Percentiles rank a stretch among this genome's conserved stretches.
These are phyloP conservation scores for Trichophyton verrucosum DNA, from an alignment of 2,329 filamentous ascomycete species.

Conservation along the genomic window DNA sequence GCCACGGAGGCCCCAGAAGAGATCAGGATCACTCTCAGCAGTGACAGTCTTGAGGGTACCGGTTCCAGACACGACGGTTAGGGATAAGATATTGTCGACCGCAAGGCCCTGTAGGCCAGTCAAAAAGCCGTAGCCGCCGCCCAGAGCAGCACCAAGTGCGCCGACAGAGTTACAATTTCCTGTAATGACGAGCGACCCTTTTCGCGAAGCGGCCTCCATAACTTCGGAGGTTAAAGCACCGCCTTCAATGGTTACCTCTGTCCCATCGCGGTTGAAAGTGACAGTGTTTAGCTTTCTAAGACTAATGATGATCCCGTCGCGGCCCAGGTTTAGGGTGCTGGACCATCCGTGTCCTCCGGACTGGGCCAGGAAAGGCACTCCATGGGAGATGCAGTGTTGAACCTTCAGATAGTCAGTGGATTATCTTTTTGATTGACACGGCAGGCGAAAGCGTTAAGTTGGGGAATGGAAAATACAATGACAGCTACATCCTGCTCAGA, in stretches of 20 bases:
- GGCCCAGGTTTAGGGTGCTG: slow-evolving; percentile 38
- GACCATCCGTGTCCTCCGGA: slow-evolving; percentile 43
- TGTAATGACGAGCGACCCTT: slow-evolving; percentile 17
- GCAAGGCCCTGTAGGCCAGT: slow-evolving; percentile 44
- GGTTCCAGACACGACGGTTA: slow-evolving; percentile 42
- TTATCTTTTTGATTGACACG: background rate
- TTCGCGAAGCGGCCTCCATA: background rate
- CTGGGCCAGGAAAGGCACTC: slow-evolving; percentile 41
- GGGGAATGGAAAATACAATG: background rate
- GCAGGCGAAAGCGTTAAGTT: background rate
- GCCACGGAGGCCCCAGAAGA: slow-evolving; percentile 46
- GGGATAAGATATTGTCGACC: slow-evolving; percentile 41
- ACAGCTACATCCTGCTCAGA: background rate
- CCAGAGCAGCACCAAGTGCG: slow-evolving; percentile 39
- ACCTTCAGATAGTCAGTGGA: slow-evolving; percentile 22
- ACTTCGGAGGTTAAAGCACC: slow-evolving; percentile 19
- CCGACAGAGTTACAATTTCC: slow-evolving; percentile 43
- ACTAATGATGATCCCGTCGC: slow-evolving; percentile 41
- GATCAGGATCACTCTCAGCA: slow-evolving; percentile 30
- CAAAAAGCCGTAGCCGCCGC: slow-evolving; percentile 46
- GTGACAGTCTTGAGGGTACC: slow-evolving; percentile 33
- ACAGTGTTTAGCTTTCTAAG: slow-evolving; percentile 36
- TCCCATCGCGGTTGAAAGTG: slow-evolving; percentile 30
- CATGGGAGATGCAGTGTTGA: slow-evolving; percentile 36
- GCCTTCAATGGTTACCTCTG: slow-evolving; percentile 38